These are phyloP conservation scores for Cystofilobasidium ferigula DNA, from an alignment of 768 basidiomycete genomes.

Conservation along the genomic window DNA sequence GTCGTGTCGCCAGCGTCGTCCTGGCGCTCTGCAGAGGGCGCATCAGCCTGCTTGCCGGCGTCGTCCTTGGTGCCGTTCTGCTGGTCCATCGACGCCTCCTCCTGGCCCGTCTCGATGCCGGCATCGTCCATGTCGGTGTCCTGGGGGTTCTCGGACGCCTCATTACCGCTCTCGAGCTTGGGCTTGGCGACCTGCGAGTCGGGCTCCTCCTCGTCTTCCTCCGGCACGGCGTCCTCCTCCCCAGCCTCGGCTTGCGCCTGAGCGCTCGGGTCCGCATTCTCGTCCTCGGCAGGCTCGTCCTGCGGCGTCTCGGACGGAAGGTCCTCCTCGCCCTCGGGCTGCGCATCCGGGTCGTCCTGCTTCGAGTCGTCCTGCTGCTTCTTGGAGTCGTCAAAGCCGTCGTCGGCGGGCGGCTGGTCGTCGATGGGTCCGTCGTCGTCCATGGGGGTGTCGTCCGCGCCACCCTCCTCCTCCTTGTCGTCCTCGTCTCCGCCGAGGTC, in stretches of 20 bases:
- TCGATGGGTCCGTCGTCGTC: constrained; percentile 19
- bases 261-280: constrained; percentile 33
- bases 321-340: constrained; percentile 15
- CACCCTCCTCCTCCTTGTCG: constrained; percentile 32
- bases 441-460: background rate
- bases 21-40: constrained; percentile 13
- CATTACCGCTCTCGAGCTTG: constrained; percentile 26
- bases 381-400: constrained; percentile 9
- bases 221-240: constrained; percentile 40
- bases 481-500: constrained; percentile 45
- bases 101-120: constrained; percentile 27
- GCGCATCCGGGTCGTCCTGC: constrained; percentile 16
- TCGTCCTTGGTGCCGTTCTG: constrained; percentile 26
- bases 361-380: constrained; percentile 19
- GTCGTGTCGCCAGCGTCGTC: constrained; percentile 23
- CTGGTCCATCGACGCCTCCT: constrained; percentile 24
- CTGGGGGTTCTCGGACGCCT: constrained; percentile 25
- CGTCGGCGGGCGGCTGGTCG: background rate
- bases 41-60: constrained; percentile 23
- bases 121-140: constrained; percentile 26
- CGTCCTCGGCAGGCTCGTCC: constrained; percentile 14
- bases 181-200: constrained; percentile 26
- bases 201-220: constrained; percentile 33
- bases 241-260: constrained; percentile 34
- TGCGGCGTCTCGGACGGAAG: constrained; percentile 15